Evolutionary conservation across 768 basidiomycete species (phyloP), one percentile per base, ranked within the genome.

Genomic region (Trametes meyenii): DNA sequence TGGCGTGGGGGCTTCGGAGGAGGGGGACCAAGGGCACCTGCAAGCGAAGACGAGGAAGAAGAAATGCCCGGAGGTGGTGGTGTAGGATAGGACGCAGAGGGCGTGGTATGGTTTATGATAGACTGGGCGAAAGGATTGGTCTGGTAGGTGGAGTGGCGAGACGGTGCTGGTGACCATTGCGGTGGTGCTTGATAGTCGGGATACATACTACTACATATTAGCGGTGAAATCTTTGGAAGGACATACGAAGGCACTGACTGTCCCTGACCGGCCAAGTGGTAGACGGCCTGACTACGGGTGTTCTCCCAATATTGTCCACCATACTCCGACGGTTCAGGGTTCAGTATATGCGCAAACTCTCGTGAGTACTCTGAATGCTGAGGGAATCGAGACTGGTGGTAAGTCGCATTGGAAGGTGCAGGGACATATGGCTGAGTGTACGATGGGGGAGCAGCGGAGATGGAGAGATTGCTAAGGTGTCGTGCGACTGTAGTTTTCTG

Each of bases 21-120:
- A 5, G 76, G 78, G 43, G 77, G 73, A 5, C 87, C 89, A 23
- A 93, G 81, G 3, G 91, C 91, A 71, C 80, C 80, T 5, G 90
- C 90, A 58, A 91, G 82, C 13, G 90, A 92, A 16, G 90, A 92
- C 1, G 89, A 88, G 1, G 82, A 83, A n/a, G 80, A 77, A 39
- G 76, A 81, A 42, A 89, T 84, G 13, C 81, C 81, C 1, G 87
- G 87, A 17, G 84, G 85, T 8, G 75, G 87, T 23, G 87, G 87
- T 0, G 89, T 89, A 2, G 89, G 89, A 74, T 92, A 92, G 1
- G 84, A 80, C 3, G 80, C 77, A 17, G 79, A 79, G n/a, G 89
- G 85, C 3, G 79, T 73, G 35, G 83, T 81, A 14, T 83, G 83
- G 58, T 88, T 88, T 55, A 90, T 80, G 23, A 92, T 67, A 2